These are phyloP conservation scores for Jackrogersella minutella DNA, from an alignment of 495 filamentous ascomycete species.

Conservation along the genomic window DNA sequence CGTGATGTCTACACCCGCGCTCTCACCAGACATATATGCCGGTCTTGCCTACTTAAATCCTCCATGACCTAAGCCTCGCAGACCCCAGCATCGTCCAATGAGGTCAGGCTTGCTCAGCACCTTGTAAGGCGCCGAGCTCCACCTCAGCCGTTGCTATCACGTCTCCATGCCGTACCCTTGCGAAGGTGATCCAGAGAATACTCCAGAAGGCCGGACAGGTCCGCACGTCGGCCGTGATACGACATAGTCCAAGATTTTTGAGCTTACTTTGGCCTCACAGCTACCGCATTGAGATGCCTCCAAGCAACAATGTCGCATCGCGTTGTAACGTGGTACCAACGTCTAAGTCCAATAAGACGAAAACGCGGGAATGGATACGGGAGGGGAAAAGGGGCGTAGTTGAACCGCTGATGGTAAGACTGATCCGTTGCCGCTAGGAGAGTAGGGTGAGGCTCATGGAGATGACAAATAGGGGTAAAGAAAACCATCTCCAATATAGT, in stretches of 20 bases:
- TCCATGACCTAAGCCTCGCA: constrained; percentile 31
- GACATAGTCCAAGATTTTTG: constrained; percentile 27
- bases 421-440: background rate
- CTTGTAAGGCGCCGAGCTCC: constrained; percentile 43
- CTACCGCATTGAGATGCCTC: constrained; percentile 34
- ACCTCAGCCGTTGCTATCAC: constrained; percentile 36
- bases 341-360: constrained; percentile 28
- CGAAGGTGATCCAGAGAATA: constrained; percentile 17
- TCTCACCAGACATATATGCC: constrained; percentile 24
- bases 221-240: constrained; percentile 36
- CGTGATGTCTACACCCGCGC: constrained; percentile 18
- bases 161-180: constrained; percentile 25
- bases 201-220: constrained; percentile 29
- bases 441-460: constrained; percentile 23
- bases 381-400: constrained; percentile 25
- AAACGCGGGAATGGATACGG: constrained; percentile 20
- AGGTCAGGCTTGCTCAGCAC: constrained; percentile 39
- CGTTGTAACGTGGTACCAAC: constrained; percentile 38
- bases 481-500: background rate
- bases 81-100: constrained; percentile 29
- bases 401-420: constrained; percentile 16
- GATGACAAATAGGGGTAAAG: constrained; percentile 11
- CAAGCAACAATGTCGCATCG: constrained; percentile 39
- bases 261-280: constrained; percentile 34
- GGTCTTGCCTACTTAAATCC: constrained; percentile 21